Base-by-base conservation (phyloP, 192 early-diverging fungal species). In the Entophlyctis helioformis region DNA sequence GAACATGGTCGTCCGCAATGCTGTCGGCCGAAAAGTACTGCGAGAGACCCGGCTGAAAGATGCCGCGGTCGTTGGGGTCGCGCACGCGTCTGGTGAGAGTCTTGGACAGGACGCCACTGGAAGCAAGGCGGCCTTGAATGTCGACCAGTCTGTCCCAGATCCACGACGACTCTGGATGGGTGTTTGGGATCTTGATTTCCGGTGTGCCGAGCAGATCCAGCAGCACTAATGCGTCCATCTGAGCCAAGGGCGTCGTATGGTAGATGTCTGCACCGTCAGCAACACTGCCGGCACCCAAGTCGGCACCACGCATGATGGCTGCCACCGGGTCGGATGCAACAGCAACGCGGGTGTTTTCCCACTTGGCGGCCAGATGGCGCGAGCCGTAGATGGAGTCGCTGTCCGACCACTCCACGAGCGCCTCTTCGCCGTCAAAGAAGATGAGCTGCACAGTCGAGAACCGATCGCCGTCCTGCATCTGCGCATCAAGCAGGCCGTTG, bases 381-480 rank as follows among this genome's bases (percentile, higher is more conserved):
- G 88, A 75, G 5, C 92, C 92, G 66, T 96, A 96, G 12, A 89
- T 61, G 13, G 92, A 96, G 65, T 96, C 91, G 0, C 59, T 74
- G 6, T 19, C 47, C 2, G 76, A 67, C 91, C 91, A 94, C 1
- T 69, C 50, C 16, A 42, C 48, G 56, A 89, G 88, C 3, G 93
- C 89, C 54, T 97, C 93, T 46, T 97, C 93, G 25, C 93, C 93
- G 57, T 97, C 93, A 60, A 97, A 95, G 48, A 97, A 97, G 20
- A 97, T 72, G n/a, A 97, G 42, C 59, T 97, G 93, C 36, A 95
- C 34, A 8, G 82, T 85, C 0, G 26, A 39, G 44, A 44, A 27
- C 22, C 27, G 12, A 24, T 54, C 38, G 29, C 32, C 31, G 16
- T 54, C 42, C 4, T 33, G 25, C 8, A 19, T 36, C 36, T 27